Evolutionary conservation across 495 filamentous ascomycete genomes (phyloP), one percentile per base, ranked within the genome.

Genomic region (Neurospora sp.): DNA sequence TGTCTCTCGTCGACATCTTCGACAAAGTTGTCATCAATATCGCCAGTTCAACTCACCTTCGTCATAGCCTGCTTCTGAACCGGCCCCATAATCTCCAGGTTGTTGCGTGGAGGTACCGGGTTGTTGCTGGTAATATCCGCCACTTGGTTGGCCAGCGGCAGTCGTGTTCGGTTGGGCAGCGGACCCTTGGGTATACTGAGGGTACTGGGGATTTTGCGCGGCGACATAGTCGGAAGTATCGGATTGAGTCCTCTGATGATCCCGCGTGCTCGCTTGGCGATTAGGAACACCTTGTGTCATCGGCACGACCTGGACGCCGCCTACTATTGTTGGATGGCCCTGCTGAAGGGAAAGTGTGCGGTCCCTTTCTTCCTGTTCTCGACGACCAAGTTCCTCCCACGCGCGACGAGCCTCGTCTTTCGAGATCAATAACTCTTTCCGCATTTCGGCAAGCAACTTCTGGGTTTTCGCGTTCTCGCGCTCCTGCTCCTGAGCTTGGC

Each of bases 361-460:
- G 72, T 98, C 95, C n/a, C 96, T 88, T 80, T 98, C 95, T 81
- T 97, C 94, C 77, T 97, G 94, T 81, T 98, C 96, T 69, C 95
- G 89, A 62, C 96, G 88, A 23, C 96, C 96, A 3, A 99, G 89
- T 78, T 99, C 96, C 79, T 99, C 96, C 96, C 96, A 99, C 2
- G 96, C 96, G 71, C 96, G 88, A 39, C 96, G 90, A 38, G 96
- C 96, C 83, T 99, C 96, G 74, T 98, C 95, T 78, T 97, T 97
- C 44, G 93, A 96, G 70, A 99, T 99, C 73, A 92, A 89, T 39
- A 99, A 84, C 81, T 99, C 96, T 60, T 95, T 91, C 44, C 90
- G 90, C 91, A 96, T 93, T 80, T 99, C 96, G 20, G 86, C 84
- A 23, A 97, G 87, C 76, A 93, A 82, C 73, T 93, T 92, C 74